Conservation (phyloP, 148 eudicot species). For the Cornus suecica region DNA sequence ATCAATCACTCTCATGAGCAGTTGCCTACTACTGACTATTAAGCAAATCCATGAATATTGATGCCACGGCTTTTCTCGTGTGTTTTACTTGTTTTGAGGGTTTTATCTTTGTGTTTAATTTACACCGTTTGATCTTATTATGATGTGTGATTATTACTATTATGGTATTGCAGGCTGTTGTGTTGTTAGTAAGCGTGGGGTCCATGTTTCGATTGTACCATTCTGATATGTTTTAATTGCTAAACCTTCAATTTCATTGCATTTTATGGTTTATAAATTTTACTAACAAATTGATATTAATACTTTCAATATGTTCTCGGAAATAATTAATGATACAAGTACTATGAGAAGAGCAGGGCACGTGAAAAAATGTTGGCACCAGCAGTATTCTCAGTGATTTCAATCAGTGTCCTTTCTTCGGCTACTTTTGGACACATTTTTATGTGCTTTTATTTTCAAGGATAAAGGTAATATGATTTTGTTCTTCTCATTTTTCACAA, state of each 20-base stretch:
- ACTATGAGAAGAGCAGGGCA: not conserved
- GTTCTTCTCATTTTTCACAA: too few relatives aligned
- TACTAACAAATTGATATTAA: too few relatives aligned
- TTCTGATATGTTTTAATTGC: not conserved
- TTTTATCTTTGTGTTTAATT: not conserved
- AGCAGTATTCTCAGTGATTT: too few relatives aligned
- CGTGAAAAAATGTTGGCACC: too few relatives aligned
- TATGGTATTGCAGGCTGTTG: not conserved
- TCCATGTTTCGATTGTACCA: not conserved
- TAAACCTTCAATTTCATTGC: not conserved
- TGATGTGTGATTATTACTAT: not conserved
- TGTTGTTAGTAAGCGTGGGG: not conserved
- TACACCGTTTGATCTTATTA: conserved; percentile 5
- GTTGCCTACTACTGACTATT: conserved; percentile 23
- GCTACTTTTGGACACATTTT: not conserved
- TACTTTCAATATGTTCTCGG: not conserved
- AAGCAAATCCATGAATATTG: not conserved
- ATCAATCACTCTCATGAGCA: conserved; percentile 36
- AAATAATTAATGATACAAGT: too few relatives aligned
- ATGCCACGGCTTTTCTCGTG: not conserved
- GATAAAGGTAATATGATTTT: not conserved
- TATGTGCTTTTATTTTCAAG: not conserved
- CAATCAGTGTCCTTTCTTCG: not conserved
- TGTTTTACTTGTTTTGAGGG: conserved; percentile 2
- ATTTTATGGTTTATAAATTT: too few relatives aligned